These are phyloP conservation scores for Pisolithus microcarpus DNA, from an alignment of 768 basidiomycete species.

Conservation along the genomic window DNA sequence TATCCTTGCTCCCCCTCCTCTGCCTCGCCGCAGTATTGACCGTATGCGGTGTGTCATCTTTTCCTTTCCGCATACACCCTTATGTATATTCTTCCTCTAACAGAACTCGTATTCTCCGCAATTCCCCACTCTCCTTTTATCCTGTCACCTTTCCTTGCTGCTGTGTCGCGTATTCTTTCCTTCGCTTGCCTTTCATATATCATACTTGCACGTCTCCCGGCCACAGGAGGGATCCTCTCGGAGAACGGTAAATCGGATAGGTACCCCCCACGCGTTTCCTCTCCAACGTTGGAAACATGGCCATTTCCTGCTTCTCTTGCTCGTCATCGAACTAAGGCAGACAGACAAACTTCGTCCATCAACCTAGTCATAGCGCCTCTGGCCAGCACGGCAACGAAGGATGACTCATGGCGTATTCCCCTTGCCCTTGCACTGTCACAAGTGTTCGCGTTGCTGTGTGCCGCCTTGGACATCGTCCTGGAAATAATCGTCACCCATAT, in stretches of 20 bases:
- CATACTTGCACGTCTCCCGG: slow-evolving; percentile 2
- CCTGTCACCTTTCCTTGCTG: slow-evolving; percentile 18
- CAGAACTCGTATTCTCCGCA: slow-evolving; percentile 21
- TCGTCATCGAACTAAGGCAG: slow-evolving; percentile 2
- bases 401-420: slow-evolving; percentile 5
- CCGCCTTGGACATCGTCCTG: slow-evolving; percentile 15
- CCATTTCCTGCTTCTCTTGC: slow-evolving; percentile 26
- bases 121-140: slow-evolving; percentile 20
- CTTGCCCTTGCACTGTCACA: slow-evolving; percentile 14
- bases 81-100: not conserved
- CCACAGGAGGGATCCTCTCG: not conserved
- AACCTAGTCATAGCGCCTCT: not conserved
- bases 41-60: slow-evolving; percentile 19
- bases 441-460: slow-evolving; percentile 16
- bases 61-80: not conserved
- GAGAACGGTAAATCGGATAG: not conserved
- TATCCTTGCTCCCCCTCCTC: slow-evolving; percentile 11
- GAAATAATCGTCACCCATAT: slow-evolving; percentile 4
- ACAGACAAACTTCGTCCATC: not conserved
- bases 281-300: slow-evolving; percentile 26
- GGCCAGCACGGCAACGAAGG: not conserved
- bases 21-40: slow-evolving; percentile 17
- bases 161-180: slow-evolving; percentile 13
- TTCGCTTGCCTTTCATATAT: slow-evolving; percentile 13
- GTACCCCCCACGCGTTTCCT: slow-evolving; percentile 16